Evolutionary conservation across 2,329 filamentous ascomycete species (phyloP).

Genomic region (Bipolaris gigantea): DNA sequence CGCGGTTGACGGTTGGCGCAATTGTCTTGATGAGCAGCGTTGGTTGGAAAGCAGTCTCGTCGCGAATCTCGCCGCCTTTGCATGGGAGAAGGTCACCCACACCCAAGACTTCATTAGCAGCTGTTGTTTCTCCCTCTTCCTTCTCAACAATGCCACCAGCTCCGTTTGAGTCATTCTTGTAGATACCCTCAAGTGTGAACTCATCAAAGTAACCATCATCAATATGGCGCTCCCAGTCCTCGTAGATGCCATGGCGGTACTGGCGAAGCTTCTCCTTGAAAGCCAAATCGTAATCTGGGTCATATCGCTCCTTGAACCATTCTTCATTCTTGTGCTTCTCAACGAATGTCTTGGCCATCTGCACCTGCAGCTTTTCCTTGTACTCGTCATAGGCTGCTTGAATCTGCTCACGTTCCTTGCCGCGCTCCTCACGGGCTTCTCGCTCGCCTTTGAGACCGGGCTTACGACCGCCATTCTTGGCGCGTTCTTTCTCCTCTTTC

Average conservation of each 20-base stretch:
- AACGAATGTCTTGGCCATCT: conserved; percentile 87
- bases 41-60: conserved; percentile 85
- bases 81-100: conserved; percentile 88
- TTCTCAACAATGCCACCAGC: conserved; percentile 85
- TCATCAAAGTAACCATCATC: conserved; percentile 87
- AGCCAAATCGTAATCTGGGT: conserved; percentile 75
- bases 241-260: conserved; percentile 76
- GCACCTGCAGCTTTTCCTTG: conserved; percentile 66
- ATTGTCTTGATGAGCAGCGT: conserved; percentile 98
- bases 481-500: conserved; percentile 77
- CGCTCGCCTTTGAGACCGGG: conserved; percentile 65
- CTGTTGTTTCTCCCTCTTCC: conserved; percentile 91
- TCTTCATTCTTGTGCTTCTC: conserved; percentile 91
- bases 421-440: conserved; percentile 71
- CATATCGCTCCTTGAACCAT: conserved; percentile 96
- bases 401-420: conserved; percentile 77
- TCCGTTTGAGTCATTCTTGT: conserved; percentile 89
- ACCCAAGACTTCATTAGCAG: conserved; percentile 87
- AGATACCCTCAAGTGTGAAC: conserved; percentile 90
- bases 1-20: conserved; percentile 89
- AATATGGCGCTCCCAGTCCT: conserved; percentile 86
- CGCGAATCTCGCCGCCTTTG: conserved; percentile 80
- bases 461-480: conserved; percentile 68
- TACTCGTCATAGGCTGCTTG: conserved; percentile 69
- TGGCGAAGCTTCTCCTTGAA: conserved; percentile 77